Percentiles rank a stretch among this genome's conserved stretches.
Conservation (phyloP, 306 rosid species). For the Castanea mollissima region DNA sequence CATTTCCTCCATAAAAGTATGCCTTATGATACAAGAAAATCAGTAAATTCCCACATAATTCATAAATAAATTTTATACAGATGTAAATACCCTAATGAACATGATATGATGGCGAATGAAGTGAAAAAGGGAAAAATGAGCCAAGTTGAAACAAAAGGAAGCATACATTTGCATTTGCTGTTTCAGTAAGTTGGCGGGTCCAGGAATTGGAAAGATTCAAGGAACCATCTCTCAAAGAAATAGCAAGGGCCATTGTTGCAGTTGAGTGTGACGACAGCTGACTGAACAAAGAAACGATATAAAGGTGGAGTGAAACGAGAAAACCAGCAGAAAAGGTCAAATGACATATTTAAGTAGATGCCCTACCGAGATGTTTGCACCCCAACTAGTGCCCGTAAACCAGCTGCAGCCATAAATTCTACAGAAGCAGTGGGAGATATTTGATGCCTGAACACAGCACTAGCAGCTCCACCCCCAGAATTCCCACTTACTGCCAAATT, state of each 20-base stretch:
- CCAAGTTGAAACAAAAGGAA: conserved; percentile 11
- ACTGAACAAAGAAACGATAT: conserved; percentile 38
- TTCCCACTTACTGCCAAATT: conserved; percentile 78
- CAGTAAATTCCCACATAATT: background rate
- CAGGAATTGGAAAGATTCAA: conserved; percentile 86
- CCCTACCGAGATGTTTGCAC: conserved; percentile 83
- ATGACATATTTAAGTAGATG: conserved; percentile 10
- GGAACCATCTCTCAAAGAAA: conserved; percentile 85
- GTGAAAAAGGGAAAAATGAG: background rate
- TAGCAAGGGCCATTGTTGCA: conserved; percentile 75
- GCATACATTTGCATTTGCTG: conserved; percentile 72
- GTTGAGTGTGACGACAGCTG: conserved; percentile 69
- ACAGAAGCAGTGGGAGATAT: conserved; percentile 70
- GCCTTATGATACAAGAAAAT: background rate
- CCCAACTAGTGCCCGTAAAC: conserved; percentile 77
- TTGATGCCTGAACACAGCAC: conserved; percentile 66
- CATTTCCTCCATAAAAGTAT: background rate
- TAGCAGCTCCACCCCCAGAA: conserved; percentile 88
- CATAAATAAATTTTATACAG: conserved; percentile 1
- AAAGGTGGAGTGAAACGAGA: conserved; percentile 13
- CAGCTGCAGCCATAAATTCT: conserved; percentile 78
- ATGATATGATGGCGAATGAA: background rate
- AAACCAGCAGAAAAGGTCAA: conserved; percentile 12
- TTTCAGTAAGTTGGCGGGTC: conserved; percentile 91
- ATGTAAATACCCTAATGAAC: background rate